Evolutionary conservation across 2,329 filamentous ascomycete species (phyloP).

Genomic region (Chaetomium olivaceum): DNA sequence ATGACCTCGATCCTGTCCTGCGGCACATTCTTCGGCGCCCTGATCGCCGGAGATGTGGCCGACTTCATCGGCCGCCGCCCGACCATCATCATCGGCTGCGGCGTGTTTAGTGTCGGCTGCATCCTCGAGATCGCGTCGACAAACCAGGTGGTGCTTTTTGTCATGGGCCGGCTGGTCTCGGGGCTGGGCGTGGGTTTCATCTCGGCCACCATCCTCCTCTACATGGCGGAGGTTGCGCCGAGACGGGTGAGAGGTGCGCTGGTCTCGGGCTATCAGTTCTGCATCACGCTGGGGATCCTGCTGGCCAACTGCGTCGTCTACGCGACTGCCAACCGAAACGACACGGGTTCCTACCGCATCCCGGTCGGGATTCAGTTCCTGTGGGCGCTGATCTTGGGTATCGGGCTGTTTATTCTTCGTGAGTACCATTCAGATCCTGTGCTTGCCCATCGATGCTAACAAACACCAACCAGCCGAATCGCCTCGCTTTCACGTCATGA

Average conservation of each 20-base stretch:
- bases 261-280: constrained; percentile 76
- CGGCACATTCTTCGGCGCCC: constrained; percentile 64
- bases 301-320: constrained; percentile 70
- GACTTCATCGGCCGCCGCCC: constrained; percentile 63
- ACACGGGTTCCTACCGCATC: constrained; percentile 68
- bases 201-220: constrained; percentile 67
- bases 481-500: constrained; percentile 71
- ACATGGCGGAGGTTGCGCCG: constrained; percentile 65
- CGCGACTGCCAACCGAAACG: constrained; percentile 57
- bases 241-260: constrained; percentile 69
- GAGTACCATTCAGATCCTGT: constrained; percentile 11
- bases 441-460: constrained; percentile 7
- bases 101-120: constrained; percentile 60
- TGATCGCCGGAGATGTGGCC: constrained; percentile 65
- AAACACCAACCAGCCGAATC: constrained; percentile 57
- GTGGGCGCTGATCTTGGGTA: constrained; percentile 44
- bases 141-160: constrained; percentile 54
- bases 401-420: constrained; percentile 42
- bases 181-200: constrained; percentile 68
- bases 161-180: constrained; percentile 64
- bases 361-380: constrained; percentile 69
- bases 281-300: constrained; percentile 71
- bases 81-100: constrained; percentile 61
- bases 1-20: constrained; percentile 67
- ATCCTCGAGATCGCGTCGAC: constrained; percentile 59